Evolutionary conservation across 495 filamentous ascomycete species (phyloP).

Genomic region (Penicillium silybi): DNA sequence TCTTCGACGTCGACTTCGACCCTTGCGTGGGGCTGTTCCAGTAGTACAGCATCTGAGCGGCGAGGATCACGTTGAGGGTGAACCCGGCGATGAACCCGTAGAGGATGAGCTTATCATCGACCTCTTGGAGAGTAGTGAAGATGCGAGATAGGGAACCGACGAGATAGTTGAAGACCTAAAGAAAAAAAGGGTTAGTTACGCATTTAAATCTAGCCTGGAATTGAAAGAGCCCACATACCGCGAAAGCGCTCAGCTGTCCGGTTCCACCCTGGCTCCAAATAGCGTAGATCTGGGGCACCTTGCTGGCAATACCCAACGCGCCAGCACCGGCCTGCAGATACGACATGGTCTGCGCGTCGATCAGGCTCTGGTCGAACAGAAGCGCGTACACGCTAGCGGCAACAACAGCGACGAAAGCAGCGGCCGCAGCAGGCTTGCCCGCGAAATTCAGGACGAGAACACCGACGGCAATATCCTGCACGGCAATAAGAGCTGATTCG

Average conservation of each 20-base stretch:
- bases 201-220: background rate
- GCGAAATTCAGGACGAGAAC: conserved; percentile 78
- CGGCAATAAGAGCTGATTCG: conserved; percentile 85
- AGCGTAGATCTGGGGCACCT: conserved; percentile 84
- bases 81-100: conserved; percentile 91
- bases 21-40: conserved; percentile 68
- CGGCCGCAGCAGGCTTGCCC: conserved; percentile 60
- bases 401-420: conserved; percentile 68
- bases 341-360: conserved; percentile 64
- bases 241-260: conserved; percentile 92
- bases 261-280: conserved; percentile 83
- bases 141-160: conserved; percentile 85
- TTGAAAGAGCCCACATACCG: conserved; percentile 48
- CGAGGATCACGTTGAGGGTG: conserved; percentile 78
- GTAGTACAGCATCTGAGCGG: conserved; percentile 91
- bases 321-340: conserved; percentile 85
- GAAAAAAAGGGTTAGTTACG: conserved; percentile 6
- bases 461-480: conserved; percentile 86
- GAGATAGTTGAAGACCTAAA: conserved; percentile 96
- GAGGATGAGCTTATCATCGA: conserved; percentile 90
- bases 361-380: conserved; percentile 60
- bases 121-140: conserved; percentile 95
- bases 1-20: conserved; percentile 34
- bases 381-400: conserved; percentile 63
- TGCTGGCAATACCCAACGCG: conserved; percentile 76